Evolutionary conservation across 2,329 filamentous ascomycete species (phyloP).

Genomic region (Botrytis pseudocinerea): DNA sequence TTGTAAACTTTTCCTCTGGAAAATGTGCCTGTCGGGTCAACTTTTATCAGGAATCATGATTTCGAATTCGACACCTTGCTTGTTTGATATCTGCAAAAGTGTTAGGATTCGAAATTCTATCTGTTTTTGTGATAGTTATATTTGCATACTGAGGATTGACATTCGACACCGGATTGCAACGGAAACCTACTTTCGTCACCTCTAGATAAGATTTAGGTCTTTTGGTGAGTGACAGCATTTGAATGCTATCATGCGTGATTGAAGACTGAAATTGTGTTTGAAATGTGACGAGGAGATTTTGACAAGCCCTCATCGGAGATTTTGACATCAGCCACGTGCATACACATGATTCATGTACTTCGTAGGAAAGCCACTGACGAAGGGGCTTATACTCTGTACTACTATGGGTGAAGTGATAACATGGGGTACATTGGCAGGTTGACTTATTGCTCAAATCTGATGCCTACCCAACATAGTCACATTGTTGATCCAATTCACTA

Average conservation of each 20-base stretch:
- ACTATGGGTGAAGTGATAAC: neutral
- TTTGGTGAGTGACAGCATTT: neutral
- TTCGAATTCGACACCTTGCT: neutral
- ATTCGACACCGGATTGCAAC: neutral
- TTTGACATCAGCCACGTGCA: neutral
- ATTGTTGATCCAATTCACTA: neutral
- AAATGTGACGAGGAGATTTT: neutral
- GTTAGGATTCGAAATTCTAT: neutral
- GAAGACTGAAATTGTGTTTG: neutral
- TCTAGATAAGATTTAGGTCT: neutral
- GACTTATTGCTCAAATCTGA: neutral
- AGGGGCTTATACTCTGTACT: neutral
- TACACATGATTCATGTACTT: neutral
- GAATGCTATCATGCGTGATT: neutral
- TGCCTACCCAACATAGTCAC: neutral
- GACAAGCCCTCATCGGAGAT: neutral
- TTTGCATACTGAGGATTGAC: neutral
- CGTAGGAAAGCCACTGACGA: neutral
- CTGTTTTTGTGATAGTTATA: neutral
- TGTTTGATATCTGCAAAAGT: neutral
- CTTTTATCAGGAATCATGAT: neutral
- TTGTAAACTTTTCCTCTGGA: neutral
- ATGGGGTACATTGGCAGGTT: neutral
- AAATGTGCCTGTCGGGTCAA: neutral
- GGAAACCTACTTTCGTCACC: neutral